These are phyloP conservation scores for Kwoniella botswanensis DNA, from an alignment of 768 basidiomycete genomes.

Conservation along the genomic window DNA sequence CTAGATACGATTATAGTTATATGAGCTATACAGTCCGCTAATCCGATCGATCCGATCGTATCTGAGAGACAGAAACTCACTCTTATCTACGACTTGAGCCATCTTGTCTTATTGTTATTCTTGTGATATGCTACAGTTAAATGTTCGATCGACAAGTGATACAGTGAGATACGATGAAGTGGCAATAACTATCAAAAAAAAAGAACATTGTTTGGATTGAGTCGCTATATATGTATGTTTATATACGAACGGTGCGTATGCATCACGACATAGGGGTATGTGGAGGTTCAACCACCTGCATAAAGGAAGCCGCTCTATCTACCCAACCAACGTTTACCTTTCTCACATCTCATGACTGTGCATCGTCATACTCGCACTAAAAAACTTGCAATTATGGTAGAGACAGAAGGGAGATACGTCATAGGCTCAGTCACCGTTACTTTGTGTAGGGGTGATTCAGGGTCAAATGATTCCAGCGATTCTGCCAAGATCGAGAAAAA, in stretches of 20 bases:
- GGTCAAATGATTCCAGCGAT: conserved; percentile 2
- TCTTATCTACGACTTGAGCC: conserved; percentile 27
- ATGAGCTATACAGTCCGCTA: too few species aligned
- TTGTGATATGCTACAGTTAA: conserved; percentile 10
- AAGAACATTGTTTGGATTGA: background rate
- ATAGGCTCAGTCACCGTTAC: conserved; percentile 9
- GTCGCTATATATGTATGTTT: conserved; percentile 1
- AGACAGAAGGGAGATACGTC: conserved; percentile 1
- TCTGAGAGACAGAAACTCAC: background rate
- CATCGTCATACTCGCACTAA: background rate
- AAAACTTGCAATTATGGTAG: background rate
- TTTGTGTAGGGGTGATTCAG: background rate
- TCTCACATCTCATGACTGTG: conserved; percentile 2
- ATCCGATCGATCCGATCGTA: background rate
- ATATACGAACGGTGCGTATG: background rate
- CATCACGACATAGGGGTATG: background rate
- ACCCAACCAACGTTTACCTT: background rate
- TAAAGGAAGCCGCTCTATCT: background rate
- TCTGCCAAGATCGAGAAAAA: conserved; percentile 4
- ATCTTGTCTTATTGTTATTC: conserved; percentile 6
- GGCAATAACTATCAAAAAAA: background rate
- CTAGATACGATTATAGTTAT: conserved; percentile 18
- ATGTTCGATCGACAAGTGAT: background rate
- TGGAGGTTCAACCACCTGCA: background rate
- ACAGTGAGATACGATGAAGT: conserved; percentile 9